phyloP scores from a whole-genome alignment of 345 rosid species.

The Rhodomyrtus tomentosa region DNA sequence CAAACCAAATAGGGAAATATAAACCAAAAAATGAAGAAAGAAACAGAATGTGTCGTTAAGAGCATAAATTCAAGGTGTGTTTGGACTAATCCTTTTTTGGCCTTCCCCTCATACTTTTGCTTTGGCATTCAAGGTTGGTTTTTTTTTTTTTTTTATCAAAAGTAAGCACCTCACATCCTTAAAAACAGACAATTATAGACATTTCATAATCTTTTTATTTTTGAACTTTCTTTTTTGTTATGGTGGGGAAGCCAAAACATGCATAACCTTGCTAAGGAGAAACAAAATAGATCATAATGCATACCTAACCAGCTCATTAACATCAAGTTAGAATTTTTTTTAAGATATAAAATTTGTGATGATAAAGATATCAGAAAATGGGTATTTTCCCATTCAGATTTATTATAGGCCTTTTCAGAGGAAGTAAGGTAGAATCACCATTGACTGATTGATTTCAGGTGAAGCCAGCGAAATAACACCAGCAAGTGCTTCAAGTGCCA shows the following conservation, averaged over 20 bases:
- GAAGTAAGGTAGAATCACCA: conserved; percentile 35
- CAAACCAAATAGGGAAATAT: background rate
- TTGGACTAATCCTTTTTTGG: background rate
- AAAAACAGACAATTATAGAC: background rate
- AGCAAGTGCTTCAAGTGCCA: conserved; percentile 86
- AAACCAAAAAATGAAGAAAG: background rate
- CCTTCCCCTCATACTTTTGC: background rate
- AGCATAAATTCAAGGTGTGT: background rate
- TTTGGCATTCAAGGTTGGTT: background rate
- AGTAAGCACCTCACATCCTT: background rate
- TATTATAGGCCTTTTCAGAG: background rate
- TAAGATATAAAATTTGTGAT: background rate
- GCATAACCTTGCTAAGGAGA: background rate
- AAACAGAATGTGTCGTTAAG: background rate
- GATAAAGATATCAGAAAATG: background rate
- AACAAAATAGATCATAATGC: background rate
- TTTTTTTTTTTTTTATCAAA: background rate
- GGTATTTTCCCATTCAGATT: background rate
- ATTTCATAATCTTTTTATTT: background rate
- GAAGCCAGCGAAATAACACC: conserved; percentile 73
- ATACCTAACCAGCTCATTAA: background rate
- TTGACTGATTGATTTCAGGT: conserved; percentile 59
- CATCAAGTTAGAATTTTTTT: background rate
- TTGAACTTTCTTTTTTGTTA: background rate
- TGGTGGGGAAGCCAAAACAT: background rate